Evolutionary conservation across 2,329 filamentous ascomycete species (phyloP).

Genomic region (Aspergillus sp.): DNA sequence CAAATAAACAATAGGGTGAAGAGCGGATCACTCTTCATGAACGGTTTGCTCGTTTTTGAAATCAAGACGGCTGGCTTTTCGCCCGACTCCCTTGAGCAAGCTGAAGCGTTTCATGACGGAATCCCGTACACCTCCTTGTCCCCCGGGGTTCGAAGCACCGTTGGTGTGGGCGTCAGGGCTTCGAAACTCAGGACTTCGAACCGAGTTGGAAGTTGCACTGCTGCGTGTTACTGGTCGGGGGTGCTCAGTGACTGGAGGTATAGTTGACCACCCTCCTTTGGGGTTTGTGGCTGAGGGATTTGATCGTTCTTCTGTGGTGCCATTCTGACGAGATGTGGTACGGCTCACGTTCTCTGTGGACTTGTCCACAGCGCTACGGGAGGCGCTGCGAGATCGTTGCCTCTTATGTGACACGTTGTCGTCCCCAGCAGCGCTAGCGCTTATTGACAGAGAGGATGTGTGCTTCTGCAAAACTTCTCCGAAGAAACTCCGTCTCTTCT

Average conservation of each 20-base stretch:
- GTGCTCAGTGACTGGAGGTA: constrained; percentile 35
- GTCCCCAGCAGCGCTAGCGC: constrained; percentile 24
- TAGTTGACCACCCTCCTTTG: constrained; percentile 35
- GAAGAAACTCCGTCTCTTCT: constrained; percentile 43
- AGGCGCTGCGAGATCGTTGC: constrained; percentile 27
- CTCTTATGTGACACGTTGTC: constrained; percentile 21
- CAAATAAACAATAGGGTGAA: constrained; percentile 19
- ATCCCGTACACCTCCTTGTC: constrained; percentile 44
- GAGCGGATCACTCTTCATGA: constrained; percentile 36
- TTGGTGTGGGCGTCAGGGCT: constrained; percentile 34
- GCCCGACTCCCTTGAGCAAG: constrained; percentile 68
- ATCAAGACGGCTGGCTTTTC: constrained; percentile 62
- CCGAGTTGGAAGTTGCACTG: constrained; percentile 13
- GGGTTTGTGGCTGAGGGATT: constrained; percentile 15
- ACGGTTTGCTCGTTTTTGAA: constrained; percentile 35
- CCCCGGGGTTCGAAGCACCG: constrained; percentile 38
- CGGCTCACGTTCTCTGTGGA: constrained; percentile 33
- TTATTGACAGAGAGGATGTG: constrained; percentile 32
- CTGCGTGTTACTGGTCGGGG: constrained; percentile 36
- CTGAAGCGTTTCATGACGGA: constrained; percentile 78
- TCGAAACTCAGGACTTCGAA: constrained; percentile 19
- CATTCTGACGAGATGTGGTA: constrained; percentile 28
- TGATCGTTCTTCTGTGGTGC: constrained; percentile 20
- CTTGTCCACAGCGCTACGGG: constrained; percentile 26
- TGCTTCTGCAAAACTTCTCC: constrained; percentile 36